phyloP scores from a whole-genome alignment of 192 early-diverging fungal genomes.

The Podila epicladia region DNA sequence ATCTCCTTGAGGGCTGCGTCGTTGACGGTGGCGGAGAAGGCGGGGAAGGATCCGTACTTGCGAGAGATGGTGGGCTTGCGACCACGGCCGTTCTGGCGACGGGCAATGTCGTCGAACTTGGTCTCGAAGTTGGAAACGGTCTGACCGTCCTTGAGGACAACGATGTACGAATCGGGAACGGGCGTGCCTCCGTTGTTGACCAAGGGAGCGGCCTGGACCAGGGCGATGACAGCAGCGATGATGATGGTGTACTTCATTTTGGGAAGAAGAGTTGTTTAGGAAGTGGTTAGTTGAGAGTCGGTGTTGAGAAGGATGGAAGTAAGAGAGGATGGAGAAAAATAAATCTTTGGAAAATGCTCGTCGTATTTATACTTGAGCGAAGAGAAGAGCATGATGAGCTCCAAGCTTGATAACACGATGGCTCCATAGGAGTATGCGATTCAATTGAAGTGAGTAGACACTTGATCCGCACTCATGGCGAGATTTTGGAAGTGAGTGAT shows the following conservation, averaged over 20 bases:
- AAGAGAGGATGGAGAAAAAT: too few relatives aligned
- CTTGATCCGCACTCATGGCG: too few relatives aligned
- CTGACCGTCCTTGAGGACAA: constrained; percentile 31
- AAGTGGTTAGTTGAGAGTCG: too few relatives aligned
- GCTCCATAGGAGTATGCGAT: too few relatives aligned
- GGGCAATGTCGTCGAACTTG: constrained; percentile 39
- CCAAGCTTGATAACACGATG: too few relatives aligned
- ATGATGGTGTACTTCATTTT: constrained; percentile 40
- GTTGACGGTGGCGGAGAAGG: constrained; percentile 30
- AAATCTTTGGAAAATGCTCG: too few relatives aligned
- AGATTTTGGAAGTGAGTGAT: too few relatives aligned
- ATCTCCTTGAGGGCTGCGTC: constrained; percentile 33
- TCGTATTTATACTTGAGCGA: too few relatives aligned
- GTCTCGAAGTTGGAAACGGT: constrained; percentile 13
- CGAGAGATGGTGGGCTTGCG: constrained; percentile 29
- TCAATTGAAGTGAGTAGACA: too few relatives aligned
- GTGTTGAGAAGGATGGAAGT: too few relatives aligned
- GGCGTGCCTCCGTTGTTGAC: constrained; percentile 15
- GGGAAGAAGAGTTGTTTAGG: not conserved
- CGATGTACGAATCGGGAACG: constrained; percentile 45
- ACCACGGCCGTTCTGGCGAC: constrained; percentile 33
- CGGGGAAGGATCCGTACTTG: constrained; percentile 17
- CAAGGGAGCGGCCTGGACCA: constrained; percentile 35
- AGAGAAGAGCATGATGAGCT: too few relatives aligned
- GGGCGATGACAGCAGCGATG: constrained; percentile 26